Percentiles rank a stretch among this genome's conserved stretches.
These are phyloP conservation scores for Phytophthora idaei DNA, from an alignment of 352 stramenopile species.

Conservation along the genomic window DNA sequence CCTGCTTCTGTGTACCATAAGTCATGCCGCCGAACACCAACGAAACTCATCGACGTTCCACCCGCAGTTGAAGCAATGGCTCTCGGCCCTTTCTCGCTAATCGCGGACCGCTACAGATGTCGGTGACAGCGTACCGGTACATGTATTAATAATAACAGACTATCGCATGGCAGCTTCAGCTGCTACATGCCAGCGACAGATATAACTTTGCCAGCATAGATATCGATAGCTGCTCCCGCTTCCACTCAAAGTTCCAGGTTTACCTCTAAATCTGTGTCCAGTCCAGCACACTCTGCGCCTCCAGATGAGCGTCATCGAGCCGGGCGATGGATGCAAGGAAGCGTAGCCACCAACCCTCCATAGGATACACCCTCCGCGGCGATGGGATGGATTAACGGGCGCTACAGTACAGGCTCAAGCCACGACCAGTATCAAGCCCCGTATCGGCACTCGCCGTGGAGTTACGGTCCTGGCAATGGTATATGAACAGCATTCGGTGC, in stretches of 20 bases:
- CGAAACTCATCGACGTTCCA: conserved; percentile 15
- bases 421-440: conserved; percentile 4
- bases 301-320: conserved; percentile 6
- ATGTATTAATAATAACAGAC: too few relatives aligned
- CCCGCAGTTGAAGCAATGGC: conserved; percentile 1
- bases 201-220: not conserved
- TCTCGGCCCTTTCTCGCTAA: conserved; percentile 14
- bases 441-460: not conserved
- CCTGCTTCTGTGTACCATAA: conserved; percentile 18
- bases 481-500: too few relatives aligned
- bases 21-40: conserved; percentile 17
- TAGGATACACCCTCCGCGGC: conserved; percentile 1
- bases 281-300: not conserved
- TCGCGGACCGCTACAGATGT: conserved; percentile 5
- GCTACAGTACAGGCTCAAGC: not conserved
- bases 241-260: not conserved
- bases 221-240: not conserved
- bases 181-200: too few relatives aligned
- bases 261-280: not conserved
- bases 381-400: conserved; percentile 7
- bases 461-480: too few relatives aligned
- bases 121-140: not conserved
- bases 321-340: conserved; percentile 6
- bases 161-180: not conserved
- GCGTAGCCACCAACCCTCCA: conserved; percentile 1